Evolutionary conservation across 768 basidiomycete species (phyloP), one percentile per base, ranked within the genome.

Genomic region (Crepidotus variabilis): DNA sequence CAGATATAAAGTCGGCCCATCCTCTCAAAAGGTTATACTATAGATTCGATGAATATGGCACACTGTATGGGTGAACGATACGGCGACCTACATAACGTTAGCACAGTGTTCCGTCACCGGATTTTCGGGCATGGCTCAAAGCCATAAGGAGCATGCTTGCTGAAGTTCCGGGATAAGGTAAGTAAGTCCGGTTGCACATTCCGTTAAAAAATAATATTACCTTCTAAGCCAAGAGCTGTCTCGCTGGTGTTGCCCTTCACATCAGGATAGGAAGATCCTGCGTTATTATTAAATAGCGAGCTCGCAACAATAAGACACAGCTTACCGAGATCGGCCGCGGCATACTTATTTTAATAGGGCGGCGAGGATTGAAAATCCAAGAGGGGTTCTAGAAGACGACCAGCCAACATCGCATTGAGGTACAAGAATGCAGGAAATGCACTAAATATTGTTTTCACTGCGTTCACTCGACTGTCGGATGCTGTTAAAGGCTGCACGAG

Each of bases 61-160:
- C 28, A 20, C 23, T 34, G 18, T 39, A 20, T 11, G 16, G 6
- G n/a, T 28, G 10, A 23, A 2, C 8, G 16, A 8, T n/a, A 39
- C n/a, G n/a, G n/a, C n/a, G n/a, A 63, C 76, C 49, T 45, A 77
- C 77, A 57, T 76, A 76, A 45, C 57, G 61, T 6, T 52, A 55
- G 32, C 83, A 62, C 24, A 79, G 68, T 0, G 75, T 74, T 18
- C 63, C 65, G 47, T 74, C 69, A 6, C 70, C 69, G 6, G 67
- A 63, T 11, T 59, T 64, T 14, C 56, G 61, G 2, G 68, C 69
- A 53, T 72, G 67, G 34, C 77, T 78, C 49, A 80, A 68, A 8
- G 75, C 72, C 78, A 83, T 80, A 60, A 84, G 81, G 9, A 86
- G 69, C 81, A 84, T 83, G 14, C 20, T 18, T 9, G 13, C 22